Percentiles rank a stretch among this genome's conserved stretches.
These are phyloP conservation scores for Entonaema liquescens DNA, from an alignment of 495 filamentous ascomycete species.

Conservation along the genomic window DNA sequence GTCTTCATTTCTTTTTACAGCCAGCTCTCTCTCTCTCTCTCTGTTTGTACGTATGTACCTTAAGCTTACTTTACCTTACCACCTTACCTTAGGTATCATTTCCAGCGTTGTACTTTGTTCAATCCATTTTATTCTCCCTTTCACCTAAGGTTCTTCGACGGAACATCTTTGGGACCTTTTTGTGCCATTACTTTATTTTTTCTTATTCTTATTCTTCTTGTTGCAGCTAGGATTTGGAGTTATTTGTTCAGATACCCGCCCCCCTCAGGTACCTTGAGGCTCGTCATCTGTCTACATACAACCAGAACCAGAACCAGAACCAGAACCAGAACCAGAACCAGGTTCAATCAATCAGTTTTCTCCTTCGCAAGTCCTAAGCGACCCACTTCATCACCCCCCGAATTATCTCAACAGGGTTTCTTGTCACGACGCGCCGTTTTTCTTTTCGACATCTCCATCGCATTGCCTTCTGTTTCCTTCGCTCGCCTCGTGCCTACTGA, in stretches of 20 bases:
- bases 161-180: constrained; percentile 19
- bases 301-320: neutral
- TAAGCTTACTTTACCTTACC: neutral
- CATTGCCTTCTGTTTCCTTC: constrained; percentile 10
- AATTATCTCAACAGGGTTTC: constrained; percentile 40
- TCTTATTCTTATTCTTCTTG: constrained; percentile 2
- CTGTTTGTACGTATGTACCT: neutral
- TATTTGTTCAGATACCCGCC: constrained; percentile 35
- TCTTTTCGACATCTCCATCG: constrained; percentile 26
- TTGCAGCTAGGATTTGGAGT: constrained; percentile 31
- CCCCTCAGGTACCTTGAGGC: constrained; percentile 20
- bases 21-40: neutral
- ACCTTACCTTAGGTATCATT: constrained; percentile 11
- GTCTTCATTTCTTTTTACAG: constrained; percentile 14
- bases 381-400: constrained; percentile 39
- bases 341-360: constrained; percentile 13
- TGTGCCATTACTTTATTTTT: constrained; percentile 25
- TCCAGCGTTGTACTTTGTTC: constrained; percentile 9
- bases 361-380: constrained; percentile 20
- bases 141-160: constrained; percentile 4
- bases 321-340: neutral
- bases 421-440: constrained; percentile 28
- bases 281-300: constrained; percentile 23
- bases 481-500: neutral
- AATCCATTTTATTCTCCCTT: constrained; percentile 18